Conservation (phyloP, 176 grass and related monocot species). For the Oryza nivara region DNA sequence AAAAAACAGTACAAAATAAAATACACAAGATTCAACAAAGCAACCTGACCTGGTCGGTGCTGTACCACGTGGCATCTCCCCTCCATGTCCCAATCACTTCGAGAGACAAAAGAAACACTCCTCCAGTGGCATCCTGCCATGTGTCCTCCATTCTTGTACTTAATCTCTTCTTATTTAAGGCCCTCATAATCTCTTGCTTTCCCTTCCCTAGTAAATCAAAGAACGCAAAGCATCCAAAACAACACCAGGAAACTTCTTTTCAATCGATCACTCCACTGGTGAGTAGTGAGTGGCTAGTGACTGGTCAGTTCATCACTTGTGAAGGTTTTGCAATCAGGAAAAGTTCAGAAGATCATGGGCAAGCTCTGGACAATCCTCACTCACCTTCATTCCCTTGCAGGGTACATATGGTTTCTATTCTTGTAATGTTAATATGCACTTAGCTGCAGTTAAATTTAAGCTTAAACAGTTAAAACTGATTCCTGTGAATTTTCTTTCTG, state of each 20-base stretch:
- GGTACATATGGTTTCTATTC: constrained; percentile 38
- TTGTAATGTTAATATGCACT: too few species aligned
- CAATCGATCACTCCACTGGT: neutral
- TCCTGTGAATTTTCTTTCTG: neutral
- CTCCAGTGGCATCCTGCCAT: neutral
- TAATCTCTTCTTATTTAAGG: constrained; percentile 23
- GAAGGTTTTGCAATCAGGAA: constrained; percentile 6
- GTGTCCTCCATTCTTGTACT: constrained; percentile 20
- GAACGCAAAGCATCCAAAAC: constrained; percentile 21
- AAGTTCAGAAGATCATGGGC: constrained; percentile 43
- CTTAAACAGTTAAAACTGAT: neutral
- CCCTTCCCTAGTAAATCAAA: neutral
- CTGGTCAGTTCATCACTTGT: neutral
- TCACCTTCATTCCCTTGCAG: constrained; percentile 73
- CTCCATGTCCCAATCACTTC: neutral
- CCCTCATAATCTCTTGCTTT: neutral
- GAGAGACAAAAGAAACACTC: neutral
- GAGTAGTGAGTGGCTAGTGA: neutral
- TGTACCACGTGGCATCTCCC: neutral
- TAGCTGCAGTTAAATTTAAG: neutral
- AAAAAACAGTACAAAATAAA: neutral
- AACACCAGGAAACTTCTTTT: neutral
- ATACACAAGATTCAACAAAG: neutral
- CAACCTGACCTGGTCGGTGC: constrained; percentile 54
- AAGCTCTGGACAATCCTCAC: constrained; percentile 65